A percentile compares a stretch with the other conserved stretches of the same genome.
phyloP scores from a whole-genome alignment of 495 filamentous ascomycete species.

The Penicillium flavigenum region DNA sequence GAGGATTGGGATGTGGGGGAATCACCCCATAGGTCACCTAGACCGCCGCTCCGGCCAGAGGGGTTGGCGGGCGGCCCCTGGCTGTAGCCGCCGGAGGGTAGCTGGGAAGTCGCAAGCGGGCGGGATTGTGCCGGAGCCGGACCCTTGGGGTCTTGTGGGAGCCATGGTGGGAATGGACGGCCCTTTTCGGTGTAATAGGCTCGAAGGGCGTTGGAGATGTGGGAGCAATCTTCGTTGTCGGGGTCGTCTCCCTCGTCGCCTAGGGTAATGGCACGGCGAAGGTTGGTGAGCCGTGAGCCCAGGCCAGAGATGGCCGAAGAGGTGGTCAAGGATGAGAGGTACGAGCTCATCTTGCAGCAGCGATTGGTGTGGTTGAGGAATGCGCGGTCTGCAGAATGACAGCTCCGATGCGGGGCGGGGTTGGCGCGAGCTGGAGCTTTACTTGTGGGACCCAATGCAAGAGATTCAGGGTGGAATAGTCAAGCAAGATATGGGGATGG shows the following conservation, averaged over 20 bases:
- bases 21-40: slow-evolving; percentile 87
- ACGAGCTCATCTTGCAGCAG: slow-evolving; percentile 64
- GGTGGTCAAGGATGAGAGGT: slow-evolving; percentile 64
- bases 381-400: slow-evolving; percentile 10
- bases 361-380: background rate
- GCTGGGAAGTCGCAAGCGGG: slow-evolving; percentile 52
- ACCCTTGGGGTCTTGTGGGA: slow-evolving; percentile 80
- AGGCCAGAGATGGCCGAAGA: slow-evolving; percentile 72
- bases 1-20: slow-evolving; percentile 44
- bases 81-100: slow-evolving; percentile 47
- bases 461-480: background rate
- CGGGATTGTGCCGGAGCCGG: slow-evolving; percentile 56
- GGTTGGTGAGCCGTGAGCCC: slow-evolving; percentile 73
- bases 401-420: slow-evolving; percentile 28
- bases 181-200: slow-evolving; percentile 91
- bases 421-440: slow-evolving; percentile 23
- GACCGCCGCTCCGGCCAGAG: slow-evolving; percentile 44
- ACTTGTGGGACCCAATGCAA: slow-evolving; percentile 10
- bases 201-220: slow-evolving; percentile 92
- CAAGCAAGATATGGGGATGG: background rate
- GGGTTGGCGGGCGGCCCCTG: slow-evolving; percentile 29
- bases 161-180: slow-evolving; percentile 80
- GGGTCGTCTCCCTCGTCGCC: slow-evolving; percentile 73
- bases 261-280: slow-evolving; percentile 75
- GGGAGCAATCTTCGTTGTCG: slow-evolving; percentile 91